These are phyloP conservation scores for Trichophyton simii DNA, from an alignment of 2,329 filamentous ascomycete genomes.

Conservation along the genomic window DNA sequence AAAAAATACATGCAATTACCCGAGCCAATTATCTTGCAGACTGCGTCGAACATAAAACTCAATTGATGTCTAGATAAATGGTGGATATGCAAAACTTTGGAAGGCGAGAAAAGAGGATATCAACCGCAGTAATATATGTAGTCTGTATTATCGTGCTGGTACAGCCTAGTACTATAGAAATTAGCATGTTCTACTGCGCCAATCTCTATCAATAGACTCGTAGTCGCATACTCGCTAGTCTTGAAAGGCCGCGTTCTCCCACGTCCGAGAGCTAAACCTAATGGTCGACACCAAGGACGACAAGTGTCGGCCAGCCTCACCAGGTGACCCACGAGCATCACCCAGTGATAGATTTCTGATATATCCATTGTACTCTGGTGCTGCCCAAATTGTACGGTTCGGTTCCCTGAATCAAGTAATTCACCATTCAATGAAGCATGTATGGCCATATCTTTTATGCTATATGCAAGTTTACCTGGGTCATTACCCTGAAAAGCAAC, in stretches of 20 bases:
- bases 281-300: constrained; percentile 3
- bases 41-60: neutral
- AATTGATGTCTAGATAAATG: neutral
- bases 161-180: constrained; percentile 4
- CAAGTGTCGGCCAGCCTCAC: constrained; percentile 11
- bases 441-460: constrained; percentile 7
- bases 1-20: constrained; percentile 1
- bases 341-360: constrained; percentile 18
- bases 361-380: constrained; percentile 17
- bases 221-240: neutral
- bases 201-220: constrained; percentile 4
- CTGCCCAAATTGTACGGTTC: constrained; percentile 23
- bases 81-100: neutral
- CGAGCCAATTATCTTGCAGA: too few species aligned
- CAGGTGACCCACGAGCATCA: constrained; percentile 15
- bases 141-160: neutral
- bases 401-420: neutral
- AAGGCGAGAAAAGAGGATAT: too few species aligned
- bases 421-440: neutral
- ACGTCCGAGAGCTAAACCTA: neutral
- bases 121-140: neutral
- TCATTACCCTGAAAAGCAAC: neutral
- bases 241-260: neutral
- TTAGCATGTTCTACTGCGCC: constrained; percentile 6
- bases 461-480: neutral